Conservation (phyloP, 805 yeast genomes). For the Candida sonorensis region DNA sequence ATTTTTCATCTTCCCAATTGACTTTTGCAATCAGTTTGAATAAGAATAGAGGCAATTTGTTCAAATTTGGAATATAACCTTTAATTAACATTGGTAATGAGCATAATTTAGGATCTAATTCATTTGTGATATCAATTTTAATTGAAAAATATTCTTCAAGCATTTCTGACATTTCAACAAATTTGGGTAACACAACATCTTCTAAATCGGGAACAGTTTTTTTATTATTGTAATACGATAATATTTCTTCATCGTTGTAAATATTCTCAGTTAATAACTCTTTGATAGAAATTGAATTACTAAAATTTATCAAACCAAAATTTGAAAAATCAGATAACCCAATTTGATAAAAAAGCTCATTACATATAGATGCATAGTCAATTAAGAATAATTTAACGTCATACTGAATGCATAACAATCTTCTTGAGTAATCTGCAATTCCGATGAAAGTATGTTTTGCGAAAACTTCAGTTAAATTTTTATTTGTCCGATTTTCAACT, state of each 20-base stretch:
- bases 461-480: conserved; percentile 59
- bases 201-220: conserved; percentile 10
- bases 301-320: conserved; percentile 55
- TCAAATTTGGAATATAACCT: conserved; percentile 53
- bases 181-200: conserved; percentile 4
- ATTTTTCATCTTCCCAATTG: conserved; percentile 60
- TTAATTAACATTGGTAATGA: conserved; percentile 65
- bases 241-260: conserved; percentile 17
- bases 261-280: conserved; percentile 33
- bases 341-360: conserved; percentile 74
- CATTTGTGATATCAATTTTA: conserved; percentile 27
- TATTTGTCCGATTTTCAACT: conserved; percentile 39
- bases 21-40: conserved; percentile 53
- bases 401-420: conserved; percentile 79
- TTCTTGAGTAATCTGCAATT: conserved; percentile 59
- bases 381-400: conserved; percentile 72
- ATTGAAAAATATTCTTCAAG: conserved; percentile 71
- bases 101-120: conserved; percentile 31
- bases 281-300: conserved; percentile 24
- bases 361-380: conserved; percentile 67
- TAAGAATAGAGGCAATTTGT: conserved; percentile 62
- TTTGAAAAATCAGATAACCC: conserved; percentile 74
- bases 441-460: conserved; percentile 74
- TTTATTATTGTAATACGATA: conserved; percentile 2
- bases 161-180: conserved; percentile 62